Conservation (phyloP, 1,284 basidiomycete species). For the Pascua sp. region DNA sequence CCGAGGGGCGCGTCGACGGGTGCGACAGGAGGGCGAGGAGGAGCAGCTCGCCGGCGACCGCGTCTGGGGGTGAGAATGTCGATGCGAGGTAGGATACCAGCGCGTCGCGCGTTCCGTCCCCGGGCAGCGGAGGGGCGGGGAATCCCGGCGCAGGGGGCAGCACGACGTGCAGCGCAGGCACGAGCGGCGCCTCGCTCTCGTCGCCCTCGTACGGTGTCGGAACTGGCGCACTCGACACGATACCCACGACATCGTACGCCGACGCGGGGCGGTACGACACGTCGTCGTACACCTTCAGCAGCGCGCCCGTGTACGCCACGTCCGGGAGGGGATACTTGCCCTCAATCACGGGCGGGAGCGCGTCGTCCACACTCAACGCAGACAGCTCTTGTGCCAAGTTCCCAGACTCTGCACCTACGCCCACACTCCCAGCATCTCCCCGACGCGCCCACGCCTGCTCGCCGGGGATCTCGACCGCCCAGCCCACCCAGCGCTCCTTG, state of each 20-base stretch:
- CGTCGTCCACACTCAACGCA: neutral
- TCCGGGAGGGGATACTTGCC: conserved; percentile 37
- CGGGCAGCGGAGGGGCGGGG: neutral
- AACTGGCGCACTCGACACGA: conserved; percentile 37
- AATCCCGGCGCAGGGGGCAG: conserved; percentile 9
- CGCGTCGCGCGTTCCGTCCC: conserved; percentile 12
- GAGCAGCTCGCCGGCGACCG: conserved; percentile 37
- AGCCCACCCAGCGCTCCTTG: conserved; percentile 48
- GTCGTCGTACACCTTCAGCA: conserved; percentile 49
- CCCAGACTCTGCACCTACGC: neutral
- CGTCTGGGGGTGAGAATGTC: conserved; percentile 34
- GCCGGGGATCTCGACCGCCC: conserved; percentile 46
- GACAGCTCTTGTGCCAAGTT: neutral
- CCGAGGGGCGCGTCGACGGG: conserved; percentile 30
- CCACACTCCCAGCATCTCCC: neutral
- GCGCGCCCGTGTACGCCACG: conserved; percentile 34
- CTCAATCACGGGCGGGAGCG: conserved; percentile 23
- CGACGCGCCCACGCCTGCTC: conserved; percentile 32
- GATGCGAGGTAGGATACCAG: conserved; percentile 36
- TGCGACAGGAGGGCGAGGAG: conserved; percentile 38
- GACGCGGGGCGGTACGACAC: conserved; percentile 40
- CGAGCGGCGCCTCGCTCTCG: conserved; percentile 25
- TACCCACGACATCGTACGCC: conserved; percentile 37
- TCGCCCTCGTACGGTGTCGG: conserved; percentile 30
- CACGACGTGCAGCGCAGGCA: conserved; percentile 44